Conservation (phyloP, 331 rosid species). For the Stylosanthes scabra region DNA sequence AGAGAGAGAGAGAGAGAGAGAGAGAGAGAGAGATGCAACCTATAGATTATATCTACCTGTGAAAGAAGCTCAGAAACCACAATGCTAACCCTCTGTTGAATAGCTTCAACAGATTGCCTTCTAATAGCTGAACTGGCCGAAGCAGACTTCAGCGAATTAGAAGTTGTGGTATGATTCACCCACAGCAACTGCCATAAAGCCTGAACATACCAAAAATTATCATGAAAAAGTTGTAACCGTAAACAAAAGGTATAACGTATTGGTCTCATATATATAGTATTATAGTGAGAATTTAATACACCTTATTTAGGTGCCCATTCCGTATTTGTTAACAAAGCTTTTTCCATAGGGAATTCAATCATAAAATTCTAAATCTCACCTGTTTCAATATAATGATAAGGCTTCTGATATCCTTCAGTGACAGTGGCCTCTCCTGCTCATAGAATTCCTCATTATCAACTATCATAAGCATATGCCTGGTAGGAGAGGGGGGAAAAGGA, state of each 20-base stretch:
- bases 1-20: background rate
- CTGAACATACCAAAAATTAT: slow-evolving; percentile 47
- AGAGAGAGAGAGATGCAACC: background rate
- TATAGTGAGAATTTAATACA: background rate
- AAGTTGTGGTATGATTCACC: slow-evolving; percentile 63
- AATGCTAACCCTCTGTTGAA: slow-evolving; percentile 77
- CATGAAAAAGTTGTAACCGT: background rate
- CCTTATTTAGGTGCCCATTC: slow-evolving; percentile 1
- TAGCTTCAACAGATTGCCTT: slow-evolving; percentile 61
- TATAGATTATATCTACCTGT: slow-evolving; percentile 58
- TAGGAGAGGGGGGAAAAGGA: slow-evolving; percentile 30
- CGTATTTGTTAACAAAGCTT: background rate
- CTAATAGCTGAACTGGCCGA: slow-evolving; percentile 43
- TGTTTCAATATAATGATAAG: slow-evolving; percentile 82
- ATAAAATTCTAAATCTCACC: slow-evolving; percentile 48
- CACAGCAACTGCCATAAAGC: slow-evolving; percentile 90
- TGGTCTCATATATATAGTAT: background rate
- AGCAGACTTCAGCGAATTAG: slow-evolving; percentile 51
- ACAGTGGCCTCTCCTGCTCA: slow-evolving; percentile 85
- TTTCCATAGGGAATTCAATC: background rate
- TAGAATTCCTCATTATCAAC: slow-evolving; percentile 89
- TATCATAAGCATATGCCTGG: slow-evolving; percentile 84
- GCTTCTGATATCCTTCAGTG: slow-evolving; percentile 70
- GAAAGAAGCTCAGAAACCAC: slow-evolving; percentile 83
- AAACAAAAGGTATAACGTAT: background rate